phyloP scores from a whole-genome alignment of 495 filamentous ascomycete species.

The Aspergillus asperescens region DNA sequence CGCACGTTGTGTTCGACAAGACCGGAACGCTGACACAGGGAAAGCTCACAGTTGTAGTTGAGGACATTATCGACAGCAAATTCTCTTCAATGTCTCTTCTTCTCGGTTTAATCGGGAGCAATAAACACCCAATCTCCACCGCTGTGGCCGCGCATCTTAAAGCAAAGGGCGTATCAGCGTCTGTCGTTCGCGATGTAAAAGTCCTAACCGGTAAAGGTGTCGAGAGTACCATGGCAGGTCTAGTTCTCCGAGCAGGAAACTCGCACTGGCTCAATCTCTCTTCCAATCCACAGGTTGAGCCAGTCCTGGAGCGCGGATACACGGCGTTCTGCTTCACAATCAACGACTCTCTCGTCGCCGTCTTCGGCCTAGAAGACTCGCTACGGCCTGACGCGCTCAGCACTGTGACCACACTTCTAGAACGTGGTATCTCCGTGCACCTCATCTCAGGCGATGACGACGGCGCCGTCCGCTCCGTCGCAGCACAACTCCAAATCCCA shows the following conservation, averaged over 20 bases:
- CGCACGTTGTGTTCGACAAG: slow-evolving; percentile 78
- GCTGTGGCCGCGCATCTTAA: slow-evolving; percentile 51
- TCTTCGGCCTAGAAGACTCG: slow-evolving; percentile 56
- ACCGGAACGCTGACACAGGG: slow-evolving; percentile 72
- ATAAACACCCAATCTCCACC: slow-evolving; percentile 64
- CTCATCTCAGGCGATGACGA: slow-evolving; percentile 68
- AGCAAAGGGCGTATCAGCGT: slow-evolving; percentile 22
- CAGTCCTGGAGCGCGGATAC: slow-evolving; percentile 40
- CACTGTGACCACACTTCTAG: slow-evolving; percentile 46
- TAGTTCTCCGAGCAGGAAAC: slow-evolving; percentile 54
- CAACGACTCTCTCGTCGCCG: slow-evolving; percentile 42
- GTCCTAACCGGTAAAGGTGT: slow-evolving; percentile 52
- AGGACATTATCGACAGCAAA: background rate
- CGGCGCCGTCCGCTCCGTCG: slow-evolving; percentile 51
- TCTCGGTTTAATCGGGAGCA: slow-evolving; percentile 46
- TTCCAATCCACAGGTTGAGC: slow-evolving; percentile 35
- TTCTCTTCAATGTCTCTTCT: slow-evolving; percentile 29
- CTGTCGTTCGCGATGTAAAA: slow-evolving; percentile 35
- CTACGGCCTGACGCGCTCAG: slow-evolving; percentile 52
- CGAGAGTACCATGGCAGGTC: slow-evolving; percentile 28
- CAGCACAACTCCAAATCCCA: slow-evolving; percentile 49
- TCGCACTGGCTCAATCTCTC: slow-evolving; percentile 52
- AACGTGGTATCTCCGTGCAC: slow-evolving; percentile 53
- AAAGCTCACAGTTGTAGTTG: slow-evolving; percentile 41
- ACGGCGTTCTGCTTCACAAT: slow-evolving; percentile 62